Evolutionary conservation across 176 grass and related monocot genomes (phyloP).

Genomic region (Rhynchospora breviuscula): DNA sequence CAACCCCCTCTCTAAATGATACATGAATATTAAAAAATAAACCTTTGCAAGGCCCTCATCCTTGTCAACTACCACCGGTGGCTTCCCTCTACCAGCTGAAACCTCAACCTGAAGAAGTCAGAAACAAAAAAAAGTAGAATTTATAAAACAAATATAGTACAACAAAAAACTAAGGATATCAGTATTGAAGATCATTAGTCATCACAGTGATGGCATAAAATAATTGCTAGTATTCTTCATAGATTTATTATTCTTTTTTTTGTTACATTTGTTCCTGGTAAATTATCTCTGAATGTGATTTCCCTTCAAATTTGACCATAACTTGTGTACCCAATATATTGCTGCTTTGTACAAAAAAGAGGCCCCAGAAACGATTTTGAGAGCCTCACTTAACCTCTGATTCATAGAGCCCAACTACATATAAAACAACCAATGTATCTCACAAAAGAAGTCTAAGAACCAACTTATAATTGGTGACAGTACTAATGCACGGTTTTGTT

Average conservation of each 20-base stretch:
- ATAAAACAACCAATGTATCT: background rate
- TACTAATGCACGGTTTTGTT: background rate
- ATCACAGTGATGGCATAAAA: background rate
- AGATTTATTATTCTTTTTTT: background rate
- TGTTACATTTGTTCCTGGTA: background rate
- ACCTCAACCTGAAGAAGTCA: conserved; percentile 66
- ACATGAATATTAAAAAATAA: conserved; percentile 1
- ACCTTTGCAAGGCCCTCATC: conserved; percentile 91
- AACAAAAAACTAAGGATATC: background rate
- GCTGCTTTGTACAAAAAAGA: background rate
- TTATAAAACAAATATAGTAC: background rate
- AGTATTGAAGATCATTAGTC: background rate
- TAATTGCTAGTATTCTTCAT: background rate
- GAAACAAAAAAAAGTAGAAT: conserved; percentile 21
- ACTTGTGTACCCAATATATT: background rate
- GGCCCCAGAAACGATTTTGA: background rate
- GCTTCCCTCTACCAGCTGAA: conserved; percentile 80
- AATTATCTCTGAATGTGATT: background rate
- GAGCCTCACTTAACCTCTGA: background rate
- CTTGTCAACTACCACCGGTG: conserved; percentile 51
- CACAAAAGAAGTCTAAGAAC: background rate
- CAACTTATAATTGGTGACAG: background rate
- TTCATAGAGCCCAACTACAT: background rate
- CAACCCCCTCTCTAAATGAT: too few relatives aligned
- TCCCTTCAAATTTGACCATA: conserved; percentile 1